Evolutionary conservation across 768 basidiomycete species (phyloP), one percentile per base, ranked within the genome.

Genomic region (Chlorophyllum brunneum): DNA sequence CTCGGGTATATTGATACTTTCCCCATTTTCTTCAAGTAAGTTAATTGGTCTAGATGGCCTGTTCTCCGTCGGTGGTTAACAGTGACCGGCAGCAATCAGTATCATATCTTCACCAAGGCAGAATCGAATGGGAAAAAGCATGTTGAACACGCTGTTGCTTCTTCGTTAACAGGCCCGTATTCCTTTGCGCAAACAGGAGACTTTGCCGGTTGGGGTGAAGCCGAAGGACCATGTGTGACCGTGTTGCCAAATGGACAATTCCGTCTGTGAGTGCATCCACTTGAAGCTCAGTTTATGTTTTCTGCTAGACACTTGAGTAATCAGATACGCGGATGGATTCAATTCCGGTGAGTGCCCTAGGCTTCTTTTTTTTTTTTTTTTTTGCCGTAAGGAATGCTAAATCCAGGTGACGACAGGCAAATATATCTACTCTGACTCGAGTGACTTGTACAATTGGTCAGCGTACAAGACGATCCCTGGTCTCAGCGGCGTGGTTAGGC

Each of bases 1-100:
- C 58, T 68, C 13, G 67, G 68, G 18, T 68, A 68, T 39, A 68
- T 70, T 36, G 67, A 70, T 51, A 70, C 63, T 2, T 70, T 70
- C 64, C 68, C 68, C 5, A 56, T 68, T 3, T 66, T 58, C 51
- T 64, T 63, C 56, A 67, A 67, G 68, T 70, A 41, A 29, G 67
- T 52, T 0, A 13, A 8, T 16, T n/a, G 3, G 3, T 9, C 2
- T 23, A 10, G 26, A 18, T 10, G 15, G 4, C 7, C 22, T 11
- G 30, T 33, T 37, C 15, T 7, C 18, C n/a, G 22, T 15, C 34
- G 22, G 15, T 23, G 11, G 13, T 23, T 33, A 27, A 37, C 13
- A 16, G 10, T n/a, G 16, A 18, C 31, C 37, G 5, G 18, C 37
- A 68, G 68, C 50, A 64, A 64, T 51, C 63, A 63, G 43, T 70